phyloP scores from a whole-genome alignment of 2,329 filamentous ascomycete genomes.

The Neofusicoccum ribis region DNA sequence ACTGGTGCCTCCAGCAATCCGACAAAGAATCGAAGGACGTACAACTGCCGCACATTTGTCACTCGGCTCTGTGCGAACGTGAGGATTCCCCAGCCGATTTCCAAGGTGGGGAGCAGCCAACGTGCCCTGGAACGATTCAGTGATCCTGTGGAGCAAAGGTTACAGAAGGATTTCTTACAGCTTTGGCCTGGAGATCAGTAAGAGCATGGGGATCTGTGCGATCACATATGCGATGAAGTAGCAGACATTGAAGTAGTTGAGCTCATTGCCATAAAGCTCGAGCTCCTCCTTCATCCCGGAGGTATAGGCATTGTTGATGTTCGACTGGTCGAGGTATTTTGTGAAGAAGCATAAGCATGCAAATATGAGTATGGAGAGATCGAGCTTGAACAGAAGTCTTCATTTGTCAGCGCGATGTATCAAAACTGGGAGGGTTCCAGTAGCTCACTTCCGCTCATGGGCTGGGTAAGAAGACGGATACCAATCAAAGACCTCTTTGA shows the following conservation, averaged over 20 bases:
- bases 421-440: constrained; percentile 25
- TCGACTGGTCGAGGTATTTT: constrained; percentile 35
- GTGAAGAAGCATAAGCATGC: constrained; percentile 42
- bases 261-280: constrained; percentile 31
- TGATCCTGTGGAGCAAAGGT: background rate
- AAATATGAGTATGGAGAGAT: constrained; percentile 38
- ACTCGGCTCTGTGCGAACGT: constrained; percentile 43
- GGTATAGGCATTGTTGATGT: constrained; percentile 34
- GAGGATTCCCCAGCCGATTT: constrained; percentile 43
- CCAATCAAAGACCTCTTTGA: constrained; percentile 30
- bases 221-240: constrained; percentile 34
- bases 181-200: constrained; percentile 38
- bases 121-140: constrained; percentile 24
- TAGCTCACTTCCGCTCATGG: constrained; percentile 32
- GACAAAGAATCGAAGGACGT: constrained; percentile 41
- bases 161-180: constrained; percentile 19
- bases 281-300: constrained; percentile 35
- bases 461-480: constrained; percentile 38
- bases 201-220: constrained; percentile 32
- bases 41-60: constrained; percentile 40
- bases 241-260: constrained; percentile 32
- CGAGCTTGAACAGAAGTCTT: constrained; percentile 37
- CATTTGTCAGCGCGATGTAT: constrained; percentile 21
- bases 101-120: constrained; percentile 41
- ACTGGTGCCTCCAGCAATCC: constrained; percentile 39